Evolutionary conservation across 2,329 filamentous ascomycete genomes (phyloP).

Genomic region (Neofusicoccum laricinum): DNA sequence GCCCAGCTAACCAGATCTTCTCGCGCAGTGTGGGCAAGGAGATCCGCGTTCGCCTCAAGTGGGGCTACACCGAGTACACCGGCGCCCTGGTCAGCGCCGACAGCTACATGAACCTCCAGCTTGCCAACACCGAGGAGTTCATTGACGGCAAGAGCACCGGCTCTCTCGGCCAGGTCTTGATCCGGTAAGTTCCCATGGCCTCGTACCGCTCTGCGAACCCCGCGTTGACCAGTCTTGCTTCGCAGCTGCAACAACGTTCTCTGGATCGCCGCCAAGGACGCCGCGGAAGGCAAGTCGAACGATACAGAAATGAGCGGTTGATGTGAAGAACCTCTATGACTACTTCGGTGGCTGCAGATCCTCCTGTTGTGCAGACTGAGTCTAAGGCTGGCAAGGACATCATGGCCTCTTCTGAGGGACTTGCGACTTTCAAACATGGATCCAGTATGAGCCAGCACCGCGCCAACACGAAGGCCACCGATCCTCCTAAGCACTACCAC

Average conservation of each 20-base stretch:
- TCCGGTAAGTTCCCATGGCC: slow-evolving; percentile 59
- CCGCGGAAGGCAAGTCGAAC: slow-evolving; percentile 23
- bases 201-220: background rate
- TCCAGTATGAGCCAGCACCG: no score
- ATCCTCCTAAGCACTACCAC: no score
- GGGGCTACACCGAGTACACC: slow-evolving; percentile 97
- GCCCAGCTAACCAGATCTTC: background rate
- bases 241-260: slow-evolving; percentile 92
- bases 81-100: slow-evolving; percentile 89
- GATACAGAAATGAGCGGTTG: slow-evolving; percentile 21
- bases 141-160: slow-evolving; percentile 84
- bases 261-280: slow-evolving; percentile 68
- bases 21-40: slow-evolving; percentile 71
- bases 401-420: no score
- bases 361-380: background rate
- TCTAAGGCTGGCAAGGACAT: background rate
- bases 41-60: slow-evolving; percentile 91
- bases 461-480: no score
- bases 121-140: slow-evolving; percentile 87
- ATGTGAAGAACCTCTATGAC: background rate
- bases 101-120: slow-evolving; percentile 98
- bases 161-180: slow-evolving; percentile 83
- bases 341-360: background rate
- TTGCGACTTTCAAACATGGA: no score
- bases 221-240: background rate